These are phyloP conservation scores for Salix purpurea DNA, from an alignment of 345 rosid genomes.

Conservation along the genomic window DNA sequence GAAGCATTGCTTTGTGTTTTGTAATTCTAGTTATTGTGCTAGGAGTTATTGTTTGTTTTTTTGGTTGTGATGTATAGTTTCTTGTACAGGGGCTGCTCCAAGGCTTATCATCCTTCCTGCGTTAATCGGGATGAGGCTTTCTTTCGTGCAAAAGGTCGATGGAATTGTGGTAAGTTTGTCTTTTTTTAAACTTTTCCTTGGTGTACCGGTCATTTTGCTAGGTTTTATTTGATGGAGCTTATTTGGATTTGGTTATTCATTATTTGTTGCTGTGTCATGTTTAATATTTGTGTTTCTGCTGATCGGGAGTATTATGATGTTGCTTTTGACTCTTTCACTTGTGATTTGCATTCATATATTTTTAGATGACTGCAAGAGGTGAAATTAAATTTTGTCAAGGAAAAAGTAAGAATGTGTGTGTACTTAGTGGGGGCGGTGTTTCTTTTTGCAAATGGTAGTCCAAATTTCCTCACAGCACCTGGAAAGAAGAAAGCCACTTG, in stretches of 20 bases:
- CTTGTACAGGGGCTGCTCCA: constrained; percentile 84
- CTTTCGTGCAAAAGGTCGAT: constrained; percentile 76
- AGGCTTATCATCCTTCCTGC: constrained; percentile 93
- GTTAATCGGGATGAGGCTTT: constrained; percentile 88
- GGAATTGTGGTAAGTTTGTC: constrained; percentile 90
- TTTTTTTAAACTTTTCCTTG: neutral
- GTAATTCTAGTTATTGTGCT: neutral
- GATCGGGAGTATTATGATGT: constrained; percentile 4
- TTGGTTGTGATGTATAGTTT: constrained; percentile 10
- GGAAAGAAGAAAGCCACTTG: neutral
- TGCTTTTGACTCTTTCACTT: neutral
- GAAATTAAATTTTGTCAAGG: neutral
- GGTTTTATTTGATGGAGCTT: neutral
- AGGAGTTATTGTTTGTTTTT: neutral
- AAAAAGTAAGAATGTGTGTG: neutral
- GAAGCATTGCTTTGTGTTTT: neutral
- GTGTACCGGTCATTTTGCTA: neutral
- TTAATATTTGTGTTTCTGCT: constrained; percentile 12
- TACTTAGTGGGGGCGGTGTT: neutral
- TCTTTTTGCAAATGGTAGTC: neutral
- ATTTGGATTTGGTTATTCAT: neutral
- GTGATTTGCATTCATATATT: neutral
- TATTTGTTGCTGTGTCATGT: neutral
- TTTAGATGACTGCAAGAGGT: constrained; percentile 5
- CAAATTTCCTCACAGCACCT: neutral